Percentiles rank a stretch among this genome's conserved stretches.
Conservation (phyloP, 768 basidiomycete species). For the Lyophyllum semitale region DNA sequence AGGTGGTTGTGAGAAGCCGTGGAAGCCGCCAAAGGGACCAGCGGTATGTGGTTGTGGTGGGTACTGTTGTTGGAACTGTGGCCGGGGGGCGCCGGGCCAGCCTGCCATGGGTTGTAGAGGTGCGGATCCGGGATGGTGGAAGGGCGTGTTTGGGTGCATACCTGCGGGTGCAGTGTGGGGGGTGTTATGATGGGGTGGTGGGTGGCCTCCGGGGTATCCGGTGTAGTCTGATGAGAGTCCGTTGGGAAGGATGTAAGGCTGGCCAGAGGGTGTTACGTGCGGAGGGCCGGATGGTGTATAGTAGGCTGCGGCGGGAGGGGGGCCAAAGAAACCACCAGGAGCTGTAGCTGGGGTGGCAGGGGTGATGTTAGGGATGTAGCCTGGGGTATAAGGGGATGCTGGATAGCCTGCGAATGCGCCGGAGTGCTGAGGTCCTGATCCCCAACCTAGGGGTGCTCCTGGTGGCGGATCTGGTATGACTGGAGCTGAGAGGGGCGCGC, state of each 20-base stretch:
- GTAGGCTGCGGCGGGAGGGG: slow-evolving; percentile 12
- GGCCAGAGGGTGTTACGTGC: background rate
- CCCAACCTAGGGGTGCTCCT: slow-evolving; percentile 33
- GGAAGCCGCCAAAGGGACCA: background rate
- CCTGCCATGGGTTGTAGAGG: slow-evolving; percentile 1
- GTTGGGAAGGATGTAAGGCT: slow-evolving; percentile 1
- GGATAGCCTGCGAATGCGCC: slow-evolving; percentile 41
- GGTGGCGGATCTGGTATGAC: slow-evolving; percentile 26
- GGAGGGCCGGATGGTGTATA: slow-evolving; percentile 11
- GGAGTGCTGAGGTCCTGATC: slow-evolving; percentile 30
- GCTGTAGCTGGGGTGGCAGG: slow-evolving; percentile 7
- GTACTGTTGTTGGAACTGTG: background rate
- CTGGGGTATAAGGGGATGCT: slow-evolving; percentile 37
- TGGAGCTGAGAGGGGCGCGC: slow-evolving; percentile 29
- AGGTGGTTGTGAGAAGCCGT: background rate
- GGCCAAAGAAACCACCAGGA: slow-evolving; percentile 4
- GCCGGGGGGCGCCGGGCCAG: background rate
- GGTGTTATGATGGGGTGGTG: background rate
- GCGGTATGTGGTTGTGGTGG: background rate
- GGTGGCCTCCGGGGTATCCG: slow-evolving; percentile 19
- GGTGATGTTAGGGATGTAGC: slow-evolving; percentile 38
- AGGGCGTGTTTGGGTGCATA: background rate
- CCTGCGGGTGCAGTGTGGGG: background rate
- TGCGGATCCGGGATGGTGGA: background rate
- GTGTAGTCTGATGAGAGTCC: slow-evolving; percentile 24